Evolutionary conservation across 805 yeast species (phyloP), one percentile per base, ranked within the genome.

Genomic region (Kodamaea hsintzibuensis): DNA sequence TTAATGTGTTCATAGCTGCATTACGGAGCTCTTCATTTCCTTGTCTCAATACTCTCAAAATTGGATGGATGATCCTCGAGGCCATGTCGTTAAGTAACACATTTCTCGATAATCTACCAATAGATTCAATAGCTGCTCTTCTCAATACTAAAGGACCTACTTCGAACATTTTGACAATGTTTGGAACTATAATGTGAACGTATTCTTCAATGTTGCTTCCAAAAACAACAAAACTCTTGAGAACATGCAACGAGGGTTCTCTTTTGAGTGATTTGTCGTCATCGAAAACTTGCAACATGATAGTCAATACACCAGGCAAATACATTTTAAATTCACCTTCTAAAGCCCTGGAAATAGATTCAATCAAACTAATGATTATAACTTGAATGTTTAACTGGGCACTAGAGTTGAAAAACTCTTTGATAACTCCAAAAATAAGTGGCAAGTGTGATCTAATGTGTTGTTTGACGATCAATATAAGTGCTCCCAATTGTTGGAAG

Each of bases 241-340:
- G 75, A 0, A 91, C 96, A 59, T 89, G 85, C 27, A 86, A 71
- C 0, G 93, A 81, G 0, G 89, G 83, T 37, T 80, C 79, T 37
- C 82, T 75, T 35, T 83, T 83, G 1, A 79, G 77, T 0, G 90
- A 79, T 54, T 80, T 84, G 55, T 87, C 95, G 50, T 82, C 83
- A 51, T 89, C 96, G 49, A 95, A 75, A 3, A 90, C 87, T 48
- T 86, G 85, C 44, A 95, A 73, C 63, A 95, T 77, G 42, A 89
- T 73, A 0, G 95, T 89, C 42, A 95, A 77, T 1, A 95, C 82
- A 22, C 84, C 84, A 1, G 97, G 89, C 55, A 95, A 75, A 64
- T 87, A 86, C 67, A 86, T 78, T 61, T 91, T 95, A 74, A 95
- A 95, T 64, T 95, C 99, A 7, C 96, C 96, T 54, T 91, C 96